Evolutionary conservation across 2,329 filamentous ascomycete species (phyloP), one percentile per base, ranked within the genome.

Genomic region (Knoxdaviesia capensis): DNA sequence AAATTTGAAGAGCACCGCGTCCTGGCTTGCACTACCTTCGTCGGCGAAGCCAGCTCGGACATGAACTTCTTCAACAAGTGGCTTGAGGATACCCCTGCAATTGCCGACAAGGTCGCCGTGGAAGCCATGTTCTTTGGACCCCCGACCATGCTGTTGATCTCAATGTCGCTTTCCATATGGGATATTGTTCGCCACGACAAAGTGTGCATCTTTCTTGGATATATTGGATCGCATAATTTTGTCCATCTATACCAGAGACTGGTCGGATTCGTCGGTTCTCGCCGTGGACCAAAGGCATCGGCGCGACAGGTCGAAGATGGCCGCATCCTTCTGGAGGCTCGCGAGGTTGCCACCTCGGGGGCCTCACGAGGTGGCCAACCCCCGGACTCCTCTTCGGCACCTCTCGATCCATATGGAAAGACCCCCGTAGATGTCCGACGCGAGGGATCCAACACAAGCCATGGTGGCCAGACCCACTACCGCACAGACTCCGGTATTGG

Each of bases 61-160:
- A 77, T 78, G 72, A 67, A 70, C 3, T 76, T 66, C 44, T 78
- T 77, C 52, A 69, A 75, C 44, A 68, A 75, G 47, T 79, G 74
- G 74, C 61, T 79, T n/a, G 67, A 72, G 38, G 69, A 71, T 48
- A 66, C 66, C 1, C 71, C 74, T 1, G 56, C 66, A 0, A 62
- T 71, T 3, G 68, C 69, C 1, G 63, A 68, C 10, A 73, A 70
- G 48, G 71, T 79, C 44, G 64, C 59, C 6, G 72, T 79, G 5
- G 74, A 79, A 52, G 74, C 73, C 48, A 78, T 79, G 71, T 79
- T 79, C 47, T 59, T 78, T 11, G 75, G 74, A 0, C 74, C 74
- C 1, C 74, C 74, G 1, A 78, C 75, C 0, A 76, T 78, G 61
- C 57, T 79, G 6, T 59, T 79, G 31, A 73, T 79, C 42, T 78